Evolutionary conservation across 371 early-diverging fungal genomes (phyloP).

Genomic region (Mortierella sp.): DNA sequence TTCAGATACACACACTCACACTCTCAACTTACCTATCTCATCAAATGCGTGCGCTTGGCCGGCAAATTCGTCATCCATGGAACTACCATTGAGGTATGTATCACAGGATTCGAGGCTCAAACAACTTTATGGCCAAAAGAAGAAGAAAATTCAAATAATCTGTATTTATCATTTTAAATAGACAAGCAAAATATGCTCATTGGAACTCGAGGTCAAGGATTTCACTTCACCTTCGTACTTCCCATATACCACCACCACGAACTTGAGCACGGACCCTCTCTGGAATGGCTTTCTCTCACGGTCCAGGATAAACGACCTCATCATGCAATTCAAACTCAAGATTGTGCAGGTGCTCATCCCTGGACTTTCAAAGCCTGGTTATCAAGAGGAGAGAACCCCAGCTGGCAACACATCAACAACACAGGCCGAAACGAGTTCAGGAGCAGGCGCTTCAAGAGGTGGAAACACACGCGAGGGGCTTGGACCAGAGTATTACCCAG

Average conservation of each 20-base stretch:
- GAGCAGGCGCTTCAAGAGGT: background rate
- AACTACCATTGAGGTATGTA: conserved; percentile 64
- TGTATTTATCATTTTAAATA: background rate
- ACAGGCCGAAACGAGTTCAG: conserved; percentile 1
- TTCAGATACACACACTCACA: conserved; percentile 80
- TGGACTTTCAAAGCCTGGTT: conserved; percentile 72
- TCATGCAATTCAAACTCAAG: conserved; percentile 69
- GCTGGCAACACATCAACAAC: conserved; percentile 14
- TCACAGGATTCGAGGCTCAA: conserved; percentile 12
- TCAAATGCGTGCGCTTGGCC: conserved; percentile 77
- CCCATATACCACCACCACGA: conserved; percentile 61
- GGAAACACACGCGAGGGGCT: conserved; percentile 19
- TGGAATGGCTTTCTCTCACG: conserved; percentile 73
- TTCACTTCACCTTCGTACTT: conserved; percentile 71
- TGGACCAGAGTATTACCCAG: conserved; percentile 34
- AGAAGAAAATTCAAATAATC: no score
- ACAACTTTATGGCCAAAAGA: background rate
- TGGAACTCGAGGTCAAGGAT: conserved; percentile 66
- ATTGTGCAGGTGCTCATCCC: conserved; percentile 79
- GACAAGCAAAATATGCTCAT: conserved; percentile 74
- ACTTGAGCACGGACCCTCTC: conserved; percentile 59
- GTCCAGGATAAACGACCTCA: conserved; percentile 69
- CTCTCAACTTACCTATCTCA: conserved; percentile 76
- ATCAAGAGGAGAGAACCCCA: conserved; percentile 57
- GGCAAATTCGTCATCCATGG: conserved; percentile 77